Percentiles rank a stretch among this genome's conserved stretches.
phyloP scores from a whole-genome alignment of 441 rosid genomes.

The Macaranga tanarius region DNA sequence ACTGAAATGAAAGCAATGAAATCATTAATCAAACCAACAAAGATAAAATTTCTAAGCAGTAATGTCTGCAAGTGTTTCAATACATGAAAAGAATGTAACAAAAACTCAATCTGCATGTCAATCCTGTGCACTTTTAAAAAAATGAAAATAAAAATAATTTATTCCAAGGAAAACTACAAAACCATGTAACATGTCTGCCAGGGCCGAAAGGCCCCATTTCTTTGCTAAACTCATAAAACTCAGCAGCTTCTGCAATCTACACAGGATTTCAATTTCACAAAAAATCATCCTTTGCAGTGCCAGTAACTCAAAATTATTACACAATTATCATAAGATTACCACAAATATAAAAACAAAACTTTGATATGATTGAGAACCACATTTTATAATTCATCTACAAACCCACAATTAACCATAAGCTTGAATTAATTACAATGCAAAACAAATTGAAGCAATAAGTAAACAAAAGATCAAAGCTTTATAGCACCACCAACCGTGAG shows the following conservation, averaged over 20 bases:
- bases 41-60: background rate
- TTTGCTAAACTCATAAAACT: constrained; percentile 7
- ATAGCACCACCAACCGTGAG: constrained; percentile 60
- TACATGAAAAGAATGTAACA: constrained; percentile 5
- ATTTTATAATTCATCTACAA: background rate
- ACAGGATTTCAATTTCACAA: background rate
- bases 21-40: background rate
- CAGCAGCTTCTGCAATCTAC: background rate
- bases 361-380: background rate
- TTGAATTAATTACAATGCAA: no score
- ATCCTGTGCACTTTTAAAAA: background rate
- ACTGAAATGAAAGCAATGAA: background rate
- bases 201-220: background rate
- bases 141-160: background rate
- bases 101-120: background rate
- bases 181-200: background rate
- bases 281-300: background rate
- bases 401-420: background rate
- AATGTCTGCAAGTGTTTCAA: background rate
- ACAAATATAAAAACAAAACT: background rate
- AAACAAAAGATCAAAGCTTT: constrained; percentile 16
- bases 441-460: no score
- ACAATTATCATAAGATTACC: background rate
- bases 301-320: background rate
- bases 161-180: background rate